Conservation (phyloP, 345 rosid genomes). For the Citrus hindsii region DNA sequence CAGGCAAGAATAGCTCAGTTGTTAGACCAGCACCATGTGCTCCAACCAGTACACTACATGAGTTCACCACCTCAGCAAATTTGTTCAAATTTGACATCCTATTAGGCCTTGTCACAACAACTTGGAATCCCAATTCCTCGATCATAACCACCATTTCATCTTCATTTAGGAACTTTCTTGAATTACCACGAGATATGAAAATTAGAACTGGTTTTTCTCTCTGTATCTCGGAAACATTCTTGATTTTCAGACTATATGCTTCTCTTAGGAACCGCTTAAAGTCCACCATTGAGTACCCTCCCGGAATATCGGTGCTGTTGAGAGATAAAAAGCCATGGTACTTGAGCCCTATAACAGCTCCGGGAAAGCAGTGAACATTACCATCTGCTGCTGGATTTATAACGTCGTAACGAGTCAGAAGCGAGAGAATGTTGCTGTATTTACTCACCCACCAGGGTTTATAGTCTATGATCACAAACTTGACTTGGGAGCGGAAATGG, state of each 20-base stretch:
- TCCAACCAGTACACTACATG: constrained; percentile 34
- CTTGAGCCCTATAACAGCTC: constrained; percentile 34
- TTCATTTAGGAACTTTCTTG: constrained; percentile 35
- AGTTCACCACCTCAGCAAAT: constrained; percentile 20
- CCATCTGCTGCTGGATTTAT: constrained; percentile 25
- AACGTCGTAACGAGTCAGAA: constrained; percentile 22
- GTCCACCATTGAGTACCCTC: constrained; percentile 34
- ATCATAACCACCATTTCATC: constrained; percentile 28
- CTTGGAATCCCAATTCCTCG: constrained; percentile 33
- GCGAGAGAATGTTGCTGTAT: constrained; percentile 21
- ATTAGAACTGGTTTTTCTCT: constrained; percentile 25
- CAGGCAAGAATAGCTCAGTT: constrained; percentile 30
- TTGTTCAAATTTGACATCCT: constrained; percentile 28
- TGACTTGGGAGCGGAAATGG: constrained; percentile 25
- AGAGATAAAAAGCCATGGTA: constrained; percentile 28
- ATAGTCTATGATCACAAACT: constrained; percentile 34
- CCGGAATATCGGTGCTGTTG: constrained; percentile 21
- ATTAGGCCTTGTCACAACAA: constrained; percentile 16
- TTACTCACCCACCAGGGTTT: constrained; percentile 33
- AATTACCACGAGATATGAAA: constrained; percentile 26
- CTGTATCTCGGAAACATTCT: constrained; percentile 10
- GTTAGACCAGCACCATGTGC: constrained; percentile 49
- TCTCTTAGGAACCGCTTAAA: constrained; percentile 36
- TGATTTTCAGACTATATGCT: constrained; percentile 25
- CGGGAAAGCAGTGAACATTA: constrained; percentile 42